phyloP scores from a whole-genome alignment of 2,329 filamentous ascomycete species.

The Monosporascus ibericus region DNA sequence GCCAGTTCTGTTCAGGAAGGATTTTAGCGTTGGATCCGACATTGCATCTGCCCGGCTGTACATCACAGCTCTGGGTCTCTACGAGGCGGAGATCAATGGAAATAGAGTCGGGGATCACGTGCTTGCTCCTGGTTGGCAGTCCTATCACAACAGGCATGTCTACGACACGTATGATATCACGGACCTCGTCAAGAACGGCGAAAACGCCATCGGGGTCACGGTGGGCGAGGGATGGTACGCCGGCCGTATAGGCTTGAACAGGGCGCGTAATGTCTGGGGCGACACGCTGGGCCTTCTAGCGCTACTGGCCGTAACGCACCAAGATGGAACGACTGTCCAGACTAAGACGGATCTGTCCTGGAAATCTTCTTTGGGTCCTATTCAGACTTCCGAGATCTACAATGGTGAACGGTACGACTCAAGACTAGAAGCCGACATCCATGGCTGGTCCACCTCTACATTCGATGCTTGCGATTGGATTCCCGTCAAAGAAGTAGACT shows the following conservation, averaged over 20 bases:
- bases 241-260: constrained; percentile 30
- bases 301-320: constrained; percentile 19
- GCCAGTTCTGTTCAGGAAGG: constrained; percentile 27
- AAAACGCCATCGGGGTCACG: constrained; percentile 38
- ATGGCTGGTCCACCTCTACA: constrained; percentile 27
- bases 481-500: constrained; percentile 14
- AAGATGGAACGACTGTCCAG: constrained; percentile 10
- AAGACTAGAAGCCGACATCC: constrained; percentile 12
- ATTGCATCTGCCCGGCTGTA: constrained; percentile 37
- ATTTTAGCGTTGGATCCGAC: constrained; percentile 19
- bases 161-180: constrained; percentile 50
- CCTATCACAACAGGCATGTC: constrained; percentile 41
- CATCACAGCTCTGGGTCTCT: constrained; percentile 39
- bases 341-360: constrained; percentile 27
- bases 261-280: constrained; percentile 23
- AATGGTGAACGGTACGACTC: constrained; percentile 27
- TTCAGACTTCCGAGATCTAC: constrained; percentile 22
- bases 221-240: constrained; percentile 48
- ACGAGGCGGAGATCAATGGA: constrained; percentile 42
- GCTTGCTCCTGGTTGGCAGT: constrained; percentile 47
- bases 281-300: constrained; percentile 25
- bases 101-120: constrained; percentile 31
- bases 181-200: constrained; percentile 27
- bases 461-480: constrained; percentile 29
- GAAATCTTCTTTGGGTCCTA: constrained; percentile 17